phyloP scores from a whole-genome alignment of 23 red algal genomes.

The Pyropia yezoensis region DNA sequence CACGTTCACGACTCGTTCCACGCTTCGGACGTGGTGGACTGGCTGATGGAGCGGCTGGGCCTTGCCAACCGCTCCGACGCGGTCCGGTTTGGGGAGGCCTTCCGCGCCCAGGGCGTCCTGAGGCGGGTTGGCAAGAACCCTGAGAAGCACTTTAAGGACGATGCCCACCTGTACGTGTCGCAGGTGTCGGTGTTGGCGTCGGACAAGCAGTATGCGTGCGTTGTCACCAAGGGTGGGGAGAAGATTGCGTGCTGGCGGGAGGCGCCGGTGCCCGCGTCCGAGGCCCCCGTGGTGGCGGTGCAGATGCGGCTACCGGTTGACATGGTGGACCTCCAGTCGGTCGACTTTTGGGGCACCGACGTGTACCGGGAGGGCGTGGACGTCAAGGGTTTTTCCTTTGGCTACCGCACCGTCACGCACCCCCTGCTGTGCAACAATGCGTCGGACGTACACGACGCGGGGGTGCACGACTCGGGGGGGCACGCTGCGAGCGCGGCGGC shows the following conservation, averaged over 20 bases:
- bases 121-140: not conserved
- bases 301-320: not conserved
- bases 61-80: constrained; percentile 23
- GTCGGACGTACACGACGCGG: not conserved
- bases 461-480: constrained; percentile 3
- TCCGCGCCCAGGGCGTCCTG: constrained; percentile 35
- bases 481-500: no score
- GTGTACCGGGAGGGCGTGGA: constrained; percentile 18
- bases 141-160: no score
- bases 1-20: constrained; percentile 16
- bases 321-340: no score
- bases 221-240: no score
- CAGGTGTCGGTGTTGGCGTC: no score
- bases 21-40: constrained; percentile 39
- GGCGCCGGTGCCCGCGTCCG: no score
- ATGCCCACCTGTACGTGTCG: no score
- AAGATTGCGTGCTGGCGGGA: no score
- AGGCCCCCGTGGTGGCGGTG: not conserved
- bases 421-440: constrained; percentile 10
- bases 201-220: no score
- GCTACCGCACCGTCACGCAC: constrained; percentile 54
- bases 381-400: constrained; percentile 24
- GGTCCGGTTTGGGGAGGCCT: constrained; percentile 17
- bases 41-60: constrained; percentile 44
- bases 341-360: no score